Conservation (phyloP, 2,329 filamentous ascomycete genomes). For the Eurotiales sp. region DNA sequence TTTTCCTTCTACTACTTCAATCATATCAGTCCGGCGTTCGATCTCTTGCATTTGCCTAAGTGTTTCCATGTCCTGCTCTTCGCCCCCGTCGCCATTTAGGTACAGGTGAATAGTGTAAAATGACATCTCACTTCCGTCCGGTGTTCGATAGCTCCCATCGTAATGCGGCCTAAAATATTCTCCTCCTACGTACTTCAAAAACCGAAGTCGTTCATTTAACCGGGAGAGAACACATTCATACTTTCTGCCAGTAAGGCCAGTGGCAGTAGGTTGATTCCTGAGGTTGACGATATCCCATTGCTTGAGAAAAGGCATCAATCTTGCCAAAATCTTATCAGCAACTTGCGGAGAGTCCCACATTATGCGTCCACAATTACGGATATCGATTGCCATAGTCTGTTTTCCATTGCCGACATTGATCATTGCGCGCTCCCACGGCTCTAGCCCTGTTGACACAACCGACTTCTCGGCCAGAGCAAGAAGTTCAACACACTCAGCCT, state of each 20-base stretch:
- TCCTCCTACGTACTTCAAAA: constrained; percentile 67
- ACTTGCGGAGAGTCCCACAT: constrained; percentile 67
- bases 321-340: constrained; percentile 59
- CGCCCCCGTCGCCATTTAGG: constrained; percentile 44
- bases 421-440: constrained; percentile 64
- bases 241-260: constrained; percentile 37
- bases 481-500: constrained; percentile 60
- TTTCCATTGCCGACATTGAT: constrained; percentile 62
- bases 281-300: constrained; percentile 48
- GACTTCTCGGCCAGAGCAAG: constrained; percentile 49
- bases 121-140: constrained; percentile 48
- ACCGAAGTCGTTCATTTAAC: constrained; percentile 70
- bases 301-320: constrained; percentile 47
- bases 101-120: constrained; percentile 57
- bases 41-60: too few species aligned
- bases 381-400: constrained; percentile 56
- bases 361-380: constrained; percentile 70
- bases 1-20: constrained; percentile 17
- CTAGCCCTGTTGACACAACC: constrained; percentile 13
- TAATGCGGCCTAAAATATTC: constrained; percentile 72
- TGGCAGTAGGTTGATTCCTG: too few species aligned
- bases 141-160: constrained; percentile 61
- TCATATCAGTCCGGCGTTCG: constrained; percentile 13
- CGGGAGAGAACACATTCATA: constrained; percentile 38
- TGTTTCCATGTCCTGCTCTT: constrained; percentile 27